phyloP scores from a whole-genome alignment of 176 grass and related monocot genomes.

The Alloteropsis semialata region DNA sequence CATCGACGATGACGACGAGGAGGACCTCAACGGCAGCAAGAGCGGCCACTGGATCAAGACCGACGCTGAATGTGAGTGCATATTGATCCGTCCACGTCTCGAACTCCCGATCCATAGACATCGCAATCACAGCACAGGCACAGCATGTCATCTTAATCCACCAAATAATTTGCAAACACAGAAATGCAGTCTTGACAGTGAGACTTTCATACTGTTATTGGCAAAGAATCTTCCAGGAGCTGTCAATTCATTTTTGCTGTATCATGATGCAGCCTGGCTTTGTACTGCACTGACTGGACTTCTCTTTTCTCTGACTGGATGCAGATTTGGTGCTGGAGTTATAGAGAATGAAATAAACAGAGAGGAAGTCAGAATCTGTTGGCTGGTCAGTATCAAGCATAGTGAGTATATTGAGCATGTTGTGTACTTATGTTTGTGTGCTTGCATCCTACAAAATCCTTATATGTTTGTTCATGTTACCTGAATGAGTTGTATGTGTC shows the following conservation, averaged over 20 bases:
- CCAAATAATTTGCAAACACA: background rate
- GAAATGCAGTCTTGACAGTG: conserved; percentile 14
- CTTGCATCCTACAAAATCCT: conserved; percentile 6
- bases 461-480: conserved; percentile 24
- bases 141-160: background rate
- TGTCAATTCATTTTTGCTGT: conserved; percentile 1
- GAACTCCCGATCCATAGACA: background rate
- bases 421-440: conserved; percentile 22
- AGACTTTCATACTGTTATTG: conserved; percentile 27
- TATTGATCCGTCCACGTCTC: background rate
- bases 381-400: conserved; percentile 14
- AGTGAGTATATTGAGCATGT: conserved; percentile 34
- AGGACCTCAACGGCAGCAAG: conserved; percentile 44
- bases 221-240: conserved; percentile 14
- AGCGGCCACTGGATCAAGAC: conserved; percentile 95
- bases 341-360: conserved; percentile 36
- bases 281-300: conserved; percentile 3
- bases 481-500: conserved; percentile 43
- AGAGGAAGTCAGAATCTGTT: conserved; percentile 26
- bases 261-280: background rate
- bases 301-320: conserved; percentile 15
- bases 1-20: background rate
- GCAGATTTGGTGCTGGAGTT: conserved; percentile 97
- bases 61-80: conserved; percentile 89
- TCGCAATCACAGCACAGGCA: conserved; percentile 13